Base-by-base conservation (phyloP, 495 filamentous ascomycete genomes). In the Diplogelasinospora grovesii region DNA sequence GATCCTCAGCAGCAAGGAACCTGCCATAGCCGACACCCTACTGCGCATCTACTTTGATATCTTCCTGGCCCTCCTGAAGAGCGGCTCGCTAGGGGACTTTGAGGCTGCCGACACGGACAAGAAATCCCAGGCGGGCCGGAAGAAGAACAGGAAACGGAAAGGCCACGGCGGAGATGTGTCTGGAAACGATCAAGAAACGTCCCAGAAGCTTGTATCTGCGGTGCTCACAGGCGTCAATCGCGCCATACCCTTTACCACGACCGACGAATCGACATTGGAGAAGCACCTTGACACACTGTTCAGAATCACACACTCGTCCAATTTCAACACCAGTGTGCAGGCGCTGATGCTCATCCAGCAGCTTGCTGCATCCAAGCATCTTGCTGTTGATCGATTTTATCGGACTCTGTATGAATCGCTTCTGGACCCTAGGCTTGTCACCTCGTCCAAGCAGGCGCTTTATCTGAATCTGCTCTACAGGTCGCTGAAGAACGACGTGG, bases 251-350 rank as follows among this genome's bases (percentile, higher is more conserved):
- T 98, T 93, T 63, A 82, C 89, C 3, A 81, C 82, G 48, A 76
- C 83, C 2, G 86, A 93, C 46, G 78, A 85, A 45, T 74, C 75
- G 25, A 78, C 75, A 70, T 74, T 96, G 41, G 84, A 90, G 46
- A 82, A 82, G 42, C 89, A 97, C 46, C 75, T 97, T 43, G 85
- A 96, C 56, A 94, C 89, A 3, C 69, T 98, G 22, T 98, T 96
- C 72, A 76, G 78, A 49, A 89, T 98, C 47, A 93, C 92, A 1
- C 90, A 98, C 60, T 96, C 92, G 0, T 87, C 92, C 9, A 98
- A 97, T 57, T 97, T 98, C 71, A 97, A 96, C 66, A 98, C 93
- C 6, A 89, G 87, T 55, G 85, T 98, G 21, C 92, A 97, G 60
- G 92, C 92, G 23, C 68, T 98, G 41, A 86, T 95, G 80, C 69